Percentiles rank a stretch among this genome's conserved stretches.
Evolutionary conservation across 371 early-diverging fungal genomes (phyloP).

Genomic region (Mucor saturninus): DNA sequence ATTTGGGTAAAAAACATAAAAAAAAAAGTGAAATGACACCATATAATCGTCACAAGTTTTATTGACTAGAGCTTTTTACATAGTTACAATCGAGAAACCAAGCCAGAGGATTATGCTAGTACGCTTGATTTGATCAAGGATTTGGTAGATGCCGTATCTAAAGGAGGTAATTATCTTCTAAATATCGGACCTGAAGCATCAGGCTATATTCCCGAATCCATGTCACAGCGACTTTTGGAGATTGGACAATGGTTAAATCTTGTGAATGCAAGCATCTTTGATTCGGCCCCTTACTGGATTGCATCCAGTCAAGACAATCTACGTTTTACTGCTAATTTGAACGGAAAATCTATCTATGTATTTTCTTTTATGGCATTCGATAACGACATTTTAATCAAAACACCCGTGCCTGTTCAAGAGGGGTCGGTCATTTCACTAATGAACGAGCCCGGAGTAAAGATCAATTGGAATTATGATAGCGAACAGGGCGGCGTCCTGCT

Average conservation of each 20-base stretch:
- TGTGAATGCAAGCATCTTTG: constrained; percentile 12
- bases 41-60: too few species aligned
- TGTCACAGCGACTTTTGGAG: constrained; percentile 17
- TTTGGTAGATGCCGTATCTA: constrained; percentile 32
- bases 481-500: not conserved
- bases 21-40: too few species aligned
- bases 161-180: constrained; percentile 38
- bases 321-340: constrained; percentile 23
- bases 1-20: constrained; percentile 20
- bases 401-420: not conserved
- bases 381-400: not conserved
- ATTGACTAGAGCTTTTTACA: too few species aligned
- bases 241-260: constrained; percentile 34
- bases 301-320: constrained; percentile 7
- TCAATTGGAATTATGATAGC: not conserved
- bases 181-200: constrained; percentile 42
- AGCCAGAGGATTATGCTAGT: constrained; percentile 31
- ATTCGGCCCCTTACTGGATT: constrained; percentile 21
- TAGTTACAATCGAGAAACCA: constrained; percentile 33
- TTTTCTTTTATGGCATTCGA: constrained; percentile 9
- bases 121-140: constrained; percentile 25
- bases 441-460: not conserved
- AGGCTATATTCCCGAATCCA: constrained; percentile 21
- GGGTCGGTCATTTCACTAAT: not conserved
- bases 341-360: constrained; percentile 30